phyloP scores from a whole-genome alignment of 2,329 filamentous ascomycete species.

The Pleoardoris graminearum region DNA sequence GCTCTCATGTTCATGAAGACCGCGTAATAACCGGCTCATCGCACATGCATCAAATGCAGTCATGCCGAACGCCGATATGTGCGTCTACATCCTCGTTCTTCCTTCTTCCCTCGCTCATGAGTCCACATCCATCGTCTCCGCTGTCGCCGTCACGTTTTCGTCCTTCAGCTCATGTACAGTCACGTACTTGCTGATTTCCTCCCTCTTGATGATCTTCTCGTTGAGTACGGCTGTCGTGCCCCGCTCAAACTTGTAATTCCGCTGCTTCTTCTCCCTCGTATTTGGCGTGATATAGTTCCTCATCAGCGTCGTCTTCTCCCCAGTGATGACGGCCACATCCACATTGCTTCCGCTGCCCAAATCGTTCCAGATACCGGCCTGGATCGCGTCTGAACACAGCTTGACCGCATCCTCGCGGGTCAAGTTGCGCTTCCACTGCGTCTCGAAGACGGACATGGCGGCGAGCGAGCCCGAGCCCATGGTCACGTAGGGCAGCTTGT shows the following conservation, averaged over 20 bases:
- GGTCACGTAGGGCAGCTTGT: conserved; percentile 98
- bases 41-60: conserved; percentile 27
- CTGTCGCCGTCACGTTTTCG: conserved; percentile 63
- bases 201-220: conserved; percentile 92
- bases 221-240: conserved; percentile 96
- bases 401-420: conserved; percentile 80
- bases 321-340: conserved; percentile 92
- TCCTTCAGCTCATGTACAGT: conserved; percentile 83
- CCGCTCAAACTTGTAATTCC: conserved; percentile 86
- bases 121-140: conserved; percentile 69
- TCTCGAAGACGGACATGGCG: conserved; percentile 98
- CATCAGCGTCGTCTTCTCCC: conserved; percentile 91
- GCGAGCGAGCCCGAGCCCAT: conserved; percentile 97
- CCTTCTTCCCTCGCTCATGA: conserved; percentile 29
- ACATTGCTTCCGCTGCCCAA: conserved; percentile 96
- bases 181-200: conserved; percentile 92
- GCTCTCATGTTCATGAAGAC: not conserved
- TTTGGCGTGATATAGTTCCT: conserved; percentile 94
- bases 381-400: conserved; percentile 82
- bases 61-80: conserved; percentile 19
- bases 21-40: conserved; percentile 17
- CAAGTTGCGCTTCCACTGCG: conserved; percentile 82
- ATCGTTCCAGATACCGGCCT: conserved; percentile 98
- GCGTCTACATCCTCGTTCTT: not conserved
- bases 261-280: conserved; percentile 84